Conservation (phyloP, 2,329 filamentous ascomycete species). For the Ophiosphaerella herpotricha region DNA sequence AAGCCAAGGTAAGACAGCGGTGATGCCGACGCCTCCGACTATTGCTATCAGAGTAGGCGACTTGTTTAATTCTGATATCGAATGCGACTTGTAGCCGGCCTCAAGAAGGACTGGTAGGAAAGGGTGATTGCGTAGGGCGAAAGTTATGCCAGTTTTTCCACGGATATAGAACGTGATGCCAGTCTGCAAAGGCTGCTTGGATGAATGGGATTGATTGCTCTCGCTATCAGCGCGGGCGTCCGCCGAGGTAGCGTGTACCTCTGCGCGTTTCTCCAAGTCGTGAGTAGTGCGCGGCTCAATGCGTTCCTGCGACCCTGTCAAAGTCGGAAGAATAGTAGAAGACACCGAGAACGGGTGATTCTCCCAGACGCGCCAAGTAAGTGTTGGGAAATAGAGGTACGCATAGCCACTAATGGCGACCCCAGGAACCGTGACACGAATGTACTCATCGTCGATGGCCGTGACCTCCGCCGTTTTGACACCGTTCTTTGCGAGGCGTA, state of each 20-base stretch:
- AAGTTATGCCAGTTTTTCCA: constrained; percentile 7
- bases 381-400: constrained; percentile 57
- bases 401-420: constrained; percentile 37
- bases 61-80: background rate
- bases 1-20: constrained; percentile 10
- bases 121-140: background rate
- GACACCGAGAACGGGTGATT: constrained; percentile 56
- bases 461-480: constrained; percentile 43
- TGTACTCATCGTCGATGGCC: constrained; percentile 27
- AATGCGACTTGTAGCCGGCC: constrained; percentile 4
- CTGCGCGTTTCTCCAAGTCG: background rate
- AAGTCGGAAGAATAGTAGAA: too few species aligned
- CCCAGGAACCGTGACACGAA: constrained; percentile 51
- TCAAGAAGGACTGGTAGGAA: constrained; percentile 9
- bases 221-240: background rate
- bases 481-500: constrained; percentile 46
- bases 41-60: constrained; percentile 4
- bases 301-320: too few species aligned
- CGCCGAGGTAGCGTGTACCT: background rate
- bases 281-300: background rate
- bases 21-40: constrained; percentile 13
- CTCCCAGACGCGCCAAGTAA: constrained; percentile 52
- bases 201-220: background rate
- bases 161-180: constrained; percentile 11
- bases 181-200: background rate